A percentile compares a stretch with the other conserved stretches of the same genome.
phyloP scores from a whole-genome alignment of 2,329 filamentous ascomycete species.

The Calonectria pteridis region DNA sequence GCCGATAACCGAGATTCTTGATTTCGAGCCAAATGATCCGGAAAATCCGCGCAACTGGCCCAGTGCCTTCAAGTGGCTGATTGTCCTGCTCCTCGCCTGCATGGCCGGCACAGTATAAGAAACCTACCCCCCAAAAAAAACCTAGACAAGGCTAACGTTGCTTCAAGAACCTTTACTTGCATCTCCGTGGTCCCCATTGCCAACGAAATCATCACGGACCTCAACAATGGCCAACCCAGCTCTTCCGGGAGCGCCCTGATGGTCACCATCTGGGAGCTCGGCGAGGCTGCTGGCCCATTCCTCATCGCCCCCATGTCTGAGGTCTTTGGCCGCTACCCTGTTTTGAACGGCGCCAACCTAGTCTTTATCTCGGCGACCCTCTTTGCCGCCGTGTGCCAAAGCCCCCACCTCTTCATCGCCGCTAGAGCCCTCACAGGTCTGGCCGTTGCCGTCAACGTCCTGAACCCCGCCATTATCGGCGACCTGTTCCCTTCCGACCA shows the following conservation, averaged over 20 bases:
- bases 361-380: conserved; percentile 2
- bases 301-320: conserved; percentile 3
- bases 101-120: conserved; percentile 69
- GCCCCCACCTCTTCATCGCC: conserved; percentile 25
- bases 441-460: conserved; percentile 73
- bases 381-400: background rate
- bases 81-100: conserved; percentile 65
- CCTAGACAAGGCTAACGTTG: background rate
- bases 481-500: conserved; percentile 71
- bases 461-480: conserved; percentile 73
- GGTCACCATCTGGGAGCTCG: conserved; percentile 4
- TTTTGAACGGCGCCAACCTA: background rate
- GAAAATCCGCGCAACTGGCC: conserved; percentile 67
- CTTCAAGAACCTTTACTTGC: conserved; percentile 66
- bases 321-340: background rate
- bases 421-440: conserved; percentile 68
- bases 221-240: conserved; percentile 52
- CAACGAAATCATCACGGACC: conserved; percentile 62
- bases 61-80: conserved; percentile 62
- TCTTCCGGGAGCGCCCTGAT: conserved; percentile 59
- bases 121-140: background rate
- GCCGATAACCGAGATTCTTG: background rate
- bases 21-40: conserved; percentile 15
- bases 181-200: conserved; percentile 68
- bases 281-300: background rate